A percentile compares a stretch with the other conserved stretches of the same genome.
These are phyloP conservation scores for Phytopythium sindhum DNA, from an alignment of 352 stramenopile species.

Conservation along the genomic window DNA sequence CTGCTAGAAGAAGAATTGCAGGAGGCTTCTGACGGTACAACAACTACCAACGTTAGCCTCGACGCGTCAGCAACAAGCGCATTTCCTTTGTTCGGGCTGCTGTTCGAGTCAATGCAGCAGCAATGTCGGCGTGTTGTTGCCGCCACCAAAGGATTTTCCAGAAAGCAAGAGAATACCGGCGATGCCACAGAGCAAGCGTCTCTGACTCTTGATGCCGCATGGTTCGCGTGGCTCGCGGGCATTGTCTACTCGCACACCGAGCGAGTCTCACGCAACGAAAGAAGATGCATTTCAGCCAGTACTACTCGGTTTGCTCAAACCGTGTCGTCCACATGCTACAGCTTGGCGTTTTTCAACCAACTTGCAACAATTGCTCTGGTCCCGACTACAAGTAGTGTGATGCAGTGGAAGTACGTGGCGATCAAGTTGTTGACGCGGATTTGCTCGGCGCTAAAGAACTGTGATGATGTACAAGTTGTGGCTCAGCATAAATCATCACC, in stretches of 20 bases:
- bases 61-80: neutral
- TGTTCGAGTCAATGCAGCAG: constrained; percentile 25
- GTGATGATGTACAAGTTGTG: neutral
- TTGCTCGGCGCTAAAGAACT: constrained; percentile 1
- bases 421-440: constrained; percentile 27
- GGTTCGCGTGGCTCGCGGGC: constrained; percentile 29
- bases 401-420: constrained; percentile 29
- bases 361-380: constrained; percentile 7
- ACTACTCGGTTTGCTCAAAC: neutral
- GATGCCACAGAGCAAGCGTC: neutral
- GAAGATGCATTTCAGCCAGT: neutral
- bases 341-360: constrained; percentile 23
- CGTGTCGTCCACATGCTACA: constrained; percentile 13
- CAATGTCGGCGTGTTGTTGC: constrained; percentile 11
- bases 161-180: neutral
- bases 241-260: constrained; percentile 18
- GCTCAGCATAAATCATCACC: neutral
- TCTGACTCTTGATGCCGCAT: constrained; percentile 13
- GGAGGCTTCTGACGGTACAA: neutral
- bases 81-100: constrained; percentile 17
- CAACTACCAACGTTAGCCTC: no score
- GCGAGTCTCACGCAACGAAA: neutral
- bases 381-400: neutral
- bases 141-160: neutral
- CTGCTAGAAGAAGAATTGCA: neutral